Conservation (phyloP, 805 yeast genomes). For the Peterozyma xylosa region DNA sequence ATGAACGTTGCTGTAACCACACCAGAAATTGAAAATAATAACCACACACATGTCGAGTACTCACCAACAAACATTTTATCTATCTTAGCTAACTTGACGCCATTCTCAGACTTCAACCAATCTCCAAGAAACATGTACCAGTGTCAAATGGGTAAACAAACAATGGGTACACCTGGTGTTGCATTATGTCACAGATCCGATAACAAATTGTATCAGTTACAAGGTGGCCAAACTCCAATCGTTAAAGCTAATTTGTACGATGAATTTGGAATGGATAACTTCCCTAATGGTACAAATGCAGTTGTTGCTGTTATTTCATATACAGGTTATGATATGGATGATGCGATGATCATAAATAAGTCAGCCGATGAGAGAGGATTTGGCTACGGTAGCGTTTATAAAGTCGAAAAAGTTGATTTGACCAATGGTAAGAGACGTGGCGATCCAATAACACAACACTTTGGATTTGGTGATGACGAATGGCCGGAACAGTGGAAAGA, state of each 20-base stretch:
- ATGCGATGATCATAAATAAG: conserved; percentile 97
- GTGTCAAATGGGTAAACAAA: conserved; percentile 98
- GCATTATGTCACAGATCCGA: conserved; percentile 89
- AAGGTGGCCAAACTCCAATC: conserved; percentile 94
- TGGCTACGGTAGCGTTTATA: conserved; percentile 94
- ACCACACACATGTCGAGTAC: conserved; percentile 90
- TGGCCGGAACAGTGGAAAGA: conserved; percentile 92
- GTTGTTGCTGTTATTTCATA: conserved; percentile 98
- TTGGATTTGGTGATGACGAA: conserved; percentile 88
- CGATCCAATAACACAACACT: conserved; percentile 89
- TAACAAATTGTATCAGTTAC: conserved; percentile 87
- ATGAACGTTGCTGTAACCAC: conserved; percentile 95
- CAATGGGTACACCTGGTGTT: conserved; percentile 99
- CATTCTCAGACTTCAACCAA: conserved; percentile 97
- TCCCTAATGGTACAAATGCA: conserved; percentile 97
- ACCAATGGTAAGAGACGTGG: conserved; percentile 74
- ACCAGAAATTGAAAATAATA: conserved; percentile 71
- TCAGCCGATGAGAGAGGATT: conserved; percentile 98
- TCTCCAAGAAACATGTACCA: conserved; percentile 95
- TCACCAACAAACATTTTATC: conserved; percentile 93
- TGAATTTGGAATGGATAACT: conserved; percentile 95
- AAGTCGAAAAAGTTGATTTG: conserved; percentile 87
- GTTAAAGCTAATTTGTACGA: conserved; percentile 91
- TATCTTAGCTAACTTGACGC: conserved; percentile 93
- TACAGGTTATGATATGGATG: conserved; percentile 99